Percentiles rank a stretch among this genome's conserved stretches.
Evolutionary conservation across 1,284 basidiomycete species (phyloP).

Genomic region (Sporisorium iseilematis-ciliati): DNA sequence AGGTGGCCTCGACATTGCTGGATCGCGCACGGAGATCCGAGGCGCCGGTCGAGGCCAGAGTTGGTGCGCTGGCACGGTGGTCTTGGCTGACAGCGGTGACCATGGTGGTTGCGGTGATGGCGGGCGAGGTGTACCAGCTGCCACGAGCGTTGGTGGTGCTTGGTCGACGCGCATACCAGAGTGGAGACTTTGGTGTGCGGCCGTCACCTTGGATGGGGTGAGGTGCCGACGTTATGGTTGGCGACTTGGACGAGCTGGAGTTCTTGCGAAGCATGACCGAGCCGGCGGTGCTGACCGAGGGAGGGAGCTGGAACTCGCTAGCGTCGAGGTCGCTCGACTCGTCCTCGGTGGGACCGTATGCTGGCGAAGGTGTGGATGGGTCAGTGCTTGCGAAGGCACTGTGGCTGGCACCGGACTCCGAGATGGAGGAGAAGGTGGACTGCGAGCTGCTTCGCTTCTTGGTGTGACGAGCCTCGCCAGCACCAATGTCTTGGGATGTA

Average conservation of each 20-base stretch:
- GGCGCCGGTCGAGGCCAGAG: slow-evolving; percentile 13
- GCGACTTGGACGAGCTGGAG: slow-evolving; percentile 33
- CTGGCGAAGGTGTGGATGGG: slow-evolving; percentile 55
- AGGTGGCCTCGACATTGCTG: slow-evolving; percentile 32
- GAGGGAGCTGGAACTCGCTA: slow-evolving; percentile 56
- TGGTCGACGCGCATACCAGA: slow-evolving; percentile 58
- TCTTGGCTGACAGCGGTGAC: slow-evolving; percentile 44
- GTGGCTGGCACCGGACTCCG: slow-evolving; percentile 53
- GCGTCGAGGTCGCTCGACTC: slow-evolving; percentile 60
- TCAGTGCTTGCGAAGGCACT: slow-evolving; percentile 55
- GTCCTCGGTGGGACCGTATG: slow-evolving; percentile 46
- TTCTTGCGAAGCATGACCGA: slow-evolving; percentile 52
- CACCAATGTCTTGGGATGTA: slow-evolving; percentile 22
- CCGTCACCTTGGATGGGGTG: slow-evolving; percentile 35
- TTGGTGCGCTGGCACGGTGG: slow-evolving; percentile 16
- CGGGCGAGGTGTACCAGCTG: slow-evolving; percentile 57
- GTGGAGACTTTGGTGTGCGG: slow-evolving; percentile 50
- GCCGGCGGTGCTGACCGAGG: slow-evolving; percentile 53
- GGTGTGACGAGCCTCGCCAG: slow-evolving; percentile 19
- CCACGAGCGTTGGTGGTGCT: slow-evolving; percentile 59
- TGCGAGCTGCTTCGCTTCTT: slow-evolving; percentile 60
- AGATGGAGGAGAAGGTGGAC: slow-evolving; percentile 62
- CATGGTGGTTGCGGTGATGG: slow-evolving; percentile 53
- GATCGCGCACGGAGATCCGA: slow-evolving; percentile 15
- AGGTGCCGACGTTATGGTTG: slow-evolving; percentile 20